phyloP scores from a whole-genome alignment of 1,284 basidiomycete species.

The Pseudozyma thailandica region DNA sequence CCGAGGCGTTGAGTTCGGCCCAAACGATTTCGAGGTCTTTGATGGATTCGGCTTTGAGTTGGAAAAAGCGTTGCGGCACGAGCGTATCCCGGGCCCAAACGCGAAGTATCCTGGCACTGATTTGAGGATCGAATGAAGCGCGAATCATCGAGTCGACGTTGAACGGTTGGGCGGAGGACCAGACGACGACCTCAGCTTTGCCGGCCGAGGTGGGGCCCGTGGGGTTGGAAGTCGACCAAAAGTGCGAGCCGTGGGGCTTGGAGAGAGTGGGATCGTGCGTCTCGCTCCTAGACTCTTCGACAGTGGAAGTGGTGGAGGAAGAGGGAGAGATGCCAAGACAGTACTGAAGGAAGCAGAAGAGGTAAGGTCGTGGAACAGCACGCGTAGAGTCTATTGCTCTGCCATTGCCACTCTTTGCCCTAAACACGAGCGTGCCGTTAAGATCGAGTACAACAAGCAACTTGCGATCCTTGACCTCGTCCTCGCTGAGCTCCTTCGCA shows the following conservation, averaged over 20 bases:
- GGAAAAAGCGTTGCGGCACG: constrained; percentile 60
- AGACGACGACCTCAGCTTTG: constrained; percentile 86
- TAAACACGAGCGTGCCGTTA: constrained; percentile 82
- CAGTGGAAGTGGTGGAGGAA: neutral
- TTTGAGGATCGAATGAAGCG: constrained; percentile 51
- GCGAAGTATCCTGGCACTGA: constrained; percentile 72
- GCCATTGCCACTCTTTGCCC: constrained; percentile 69
- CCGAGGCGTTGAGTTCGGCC: constrained; percentile 70
- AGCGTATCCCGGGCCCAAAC: constrained; percentile 84
- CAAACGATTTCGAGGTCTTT: constrained; percentile 83
- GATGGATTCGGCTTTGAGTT: constrained; percentile 62
- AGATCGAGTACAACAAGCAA: constrained; percentile 80
- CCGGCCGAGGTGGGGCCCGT: constrained; percentile 1
- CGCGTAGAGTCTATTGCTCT: constrained; percentile 24
- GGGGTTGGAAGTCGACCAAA: constrained; percentile 39
- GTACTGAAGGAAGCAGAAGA: constrained; percentile 76
- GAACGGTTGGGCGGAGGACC: constrained; percentile 84
- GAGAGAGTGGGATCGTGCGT: neutral
- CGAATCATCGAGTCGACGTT: constrained; percentile 75
- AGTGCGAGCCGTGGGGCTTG: constrained; percentile 52
- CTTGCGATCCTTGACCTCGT: constrained; percentile 18
- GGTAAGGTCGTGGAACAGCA: constrained; percentile 73
- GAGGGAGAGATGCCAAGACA: constrained; percentile 44
- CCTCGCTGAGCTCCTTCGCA: constrained; percentile 10
- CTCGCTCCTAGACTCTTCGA: neutral